Evolutionary conservation across 306 rosid genomes (phyloP), one percentile per base, ranked within the genome.

Genomic region (Quercus agrifolia): DNA sequence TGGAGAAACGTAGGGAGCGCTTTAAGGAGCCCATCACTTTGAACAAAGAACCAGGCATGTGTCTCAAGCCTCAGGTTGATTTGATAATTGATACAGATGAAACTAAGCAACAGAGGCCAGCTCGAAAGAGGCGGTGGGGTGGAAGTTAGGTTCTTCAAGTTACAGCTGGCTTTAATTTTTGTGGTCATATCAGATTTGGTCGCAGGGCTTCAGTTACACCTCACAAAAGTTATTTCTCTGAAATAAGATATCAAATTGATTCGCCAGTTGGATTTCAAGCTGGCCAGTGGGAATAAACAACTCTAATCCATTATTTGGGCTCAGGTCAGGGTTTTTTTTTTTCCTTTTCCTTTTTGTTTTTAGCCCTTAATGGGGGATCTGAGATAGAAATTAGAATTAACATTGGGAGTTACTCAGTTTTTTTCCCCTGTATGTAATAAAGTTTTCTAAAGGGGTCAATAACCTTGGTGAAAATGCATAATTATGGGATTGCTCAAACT

Each of bases 1-100:
- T 92, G 94, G 94, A 90, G 92, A 90, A 87, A 78, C 92, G 97
- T 4, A 79, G 91, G 85, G 94, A 92, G 76, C 94, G 97, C 76
- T 92, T 92, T 83, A 90, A 85, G 90, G 90, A 84, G 82, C 85
- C 92, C 5, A 85, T 88, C 73, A 6, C 85, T 35, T 7, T 82
- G 69, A 85, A 79, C 76, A 86, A 79, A 31, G 92, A 86, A 77
- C 77, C 87, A 74, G 91, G 86, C 57, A 79, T 82, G 77, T 78
- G 74, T 76, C 71, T 71, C 77, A 76, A 66, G 84, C 82, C 77
- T 70, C 75, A 78, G 66, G 59, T 66, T 78, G 91, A 80, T 80
- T 67, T 78, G 55, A 51, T 15, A 35, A 67, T 85, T 70, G 84
- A 79, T 25, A 68, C 77, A 30, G 76, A 74, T 63, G 87, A 87